Evolutionary conservation across 306 rosid genomes (phyloP).

Genomic region (Cicer bijugum): DNA sequence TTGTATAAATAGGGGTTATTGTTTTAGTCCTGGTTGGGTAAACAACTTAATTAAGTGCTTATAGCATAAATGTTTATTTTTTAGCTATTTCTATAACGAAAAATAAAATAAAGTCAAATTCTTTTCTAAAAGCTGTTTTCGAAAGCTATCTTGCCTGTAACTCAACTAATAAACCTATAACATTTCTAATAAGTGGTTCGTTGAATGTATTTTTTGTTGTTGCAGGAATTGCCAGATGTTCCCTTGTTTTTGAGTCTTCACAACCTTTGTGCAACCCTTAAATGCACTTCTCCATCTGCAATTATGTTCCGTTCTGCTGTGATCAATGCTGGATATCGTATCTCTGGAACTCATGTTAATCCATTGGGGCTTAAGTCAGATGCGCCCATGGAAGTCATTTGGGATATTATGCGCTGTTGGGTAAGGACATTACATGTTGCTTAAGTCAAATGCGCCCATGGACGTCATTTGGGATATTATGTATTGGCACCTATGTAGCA

Average conservation of each 20-base stretch:
- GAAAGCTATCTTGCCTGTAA: neutral
- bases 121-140: too few relatives aligned
- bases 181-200: neutral
- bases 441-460: neutral
- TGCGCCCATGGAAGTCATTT: conserved; percentile 93
- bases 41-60: too few relatives aligned
- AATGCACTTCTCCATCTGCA: conserved; percentile 97
- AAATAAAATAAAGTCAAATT: too few relatives aligned
- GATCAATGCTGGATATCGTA: conserved; percentile 88
- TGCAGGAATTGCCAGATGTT: conserved; percentile 90
- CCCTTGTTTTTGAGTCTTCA: conserved; percentile 94
- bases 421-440: conserved; percentile 51
- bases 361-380: conserved; percentile 93
- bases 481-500: neutral
- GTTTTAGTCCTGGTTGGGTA: too few relatives aligned
- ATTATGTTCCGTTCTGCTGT: conserved; percentile 91
- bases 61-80: too few relatives aligned
- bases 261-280: conserved; percentile 90
- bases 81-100: too few relatives aligned
- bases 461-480: neutral
- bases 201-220: conserved; percentile 34
- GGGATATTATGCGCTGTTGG: conserved; percentile 99
- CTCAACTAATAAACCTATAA: neutral
- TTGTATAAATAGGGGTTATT: too few relatives aligned
- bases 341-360: conserved; percentile 94